Base-by-base conservation (phyloP, 23 red algal genomes). In the Gracilaria gracilis region DNA sequence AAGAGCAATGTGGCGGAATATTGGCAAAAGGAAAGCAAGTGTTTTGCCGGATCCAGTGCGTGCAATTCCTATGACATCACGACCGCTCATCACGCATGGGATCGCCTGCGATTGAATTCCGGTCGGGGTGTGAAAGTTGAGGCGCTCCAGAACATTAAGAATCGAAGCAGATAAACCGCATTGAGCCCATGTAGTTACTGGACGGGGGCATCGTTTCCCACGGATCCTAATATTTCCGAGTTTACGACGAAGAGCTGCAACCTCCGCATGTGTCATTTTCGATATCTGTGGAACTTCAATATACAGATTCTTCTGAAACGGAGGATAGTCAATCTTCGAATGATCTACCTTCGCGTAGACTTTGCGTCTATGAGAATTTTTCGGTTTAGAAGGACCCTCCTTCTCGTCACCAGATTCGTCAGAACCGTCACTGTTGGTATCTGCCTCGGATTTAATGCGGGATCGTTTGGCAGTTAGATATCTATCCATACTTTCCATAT, bases 1-100 rank as follows among this genome's bases (percentile, higher is more conserved):
- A 4, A 87, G 83, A 25, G 90, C 89, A 25, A 99, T 77, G 80
- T 99, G 94, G 21, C 97, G 76, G 1, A 99, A 57, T 46, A 96
- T 67, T 20, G 97, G 97, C 50, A 99, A 72, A 27, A 99, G 76
- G 67, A 93, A 99, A 13, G 97, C 94, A 29, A 99, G 86, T 4
- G 97, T 99, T 79, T 99, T 99, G 42, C 97, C 97, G 16, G 91
- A 95, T 1, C 97, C 97, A n/a, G 97, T 99, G 42, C 89, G 65
- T 1, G 97, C 97, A 14, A 99, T 86, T 47, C 94, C 97, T 59
- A 99, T 94, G 15, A 95, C 67, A 82, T 96, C 90, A 24, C 94
- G 90, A 70, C 97, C 97, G 15, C 67, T 80, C 93, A 99, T 93
- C 17, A 99, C 69, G 42, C 86, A 88, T 24, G 97, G 97, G 23